Evolutionary conservation across 495 filamentous ascomycete genomes (phyloP), one percentile per base, ranked within the genome.

Genomic region (Penicillium tannophilum): DNA sequence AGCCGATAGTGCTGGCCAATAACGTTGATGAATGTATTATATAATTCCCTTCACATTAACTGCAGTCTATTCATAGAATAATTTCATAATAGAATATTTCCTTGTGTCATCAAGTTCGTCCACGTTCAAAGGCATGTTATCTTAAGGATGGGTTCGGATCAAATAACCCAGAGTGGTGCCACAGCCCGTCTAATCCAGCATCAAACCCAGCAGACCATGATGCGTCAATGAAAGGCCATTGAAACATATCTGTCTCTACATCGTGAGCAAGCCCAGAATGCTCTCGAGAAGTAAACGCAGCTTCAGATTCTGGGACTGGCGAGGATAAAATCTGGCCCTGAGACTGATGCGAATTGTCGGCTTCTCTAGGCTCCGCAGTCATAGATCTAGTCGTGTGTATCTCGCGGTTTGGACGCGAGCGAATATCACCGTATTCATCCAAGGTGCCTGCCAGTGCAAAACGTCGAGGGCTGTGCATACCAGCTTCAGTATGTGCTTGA

Each of bases 361-460:
- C 11, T 14, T 43, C 24, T 6, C 35, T 45, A 23, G 61, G 51
- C 20, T 62, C 63, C 1, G 63, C 16, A 12, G 58, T 61, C 41
- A 52, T 52, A 1, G 66, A 55, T 42, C 60, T 44, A 6, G 43
- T 59, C 47, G 43, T 11, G 6, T 66, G 60, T 14, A 36, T 41
- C 7, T 70, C 65, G 7, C 61, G 62, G 26, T 43, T 59, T 4
- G 70, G 72, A 33, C 66, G 70, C n/a, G 68, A 69, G 4, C 76
- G 73, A 19, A 79, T 79, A 52, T 79, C 76, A 6, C 76, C 76
- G 49, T 79, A 79, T 55, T 79, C 76, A 55, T 79, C 76, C 31
- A 79, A 58, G 0, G 63, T 73, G 0, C 76, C 73, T 6, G 68
- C 76, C 1, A 79, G 59, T 0, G 74, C 68, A 20, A 77, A 65